A percentile compares a stretch with the other conserved stretches of the same genome.
These are phyloP conservation scores for Yamadazyma jaroonii DNA, from an alignment of 1,139 yeast species.

Conservation along the genomic window DNA sequence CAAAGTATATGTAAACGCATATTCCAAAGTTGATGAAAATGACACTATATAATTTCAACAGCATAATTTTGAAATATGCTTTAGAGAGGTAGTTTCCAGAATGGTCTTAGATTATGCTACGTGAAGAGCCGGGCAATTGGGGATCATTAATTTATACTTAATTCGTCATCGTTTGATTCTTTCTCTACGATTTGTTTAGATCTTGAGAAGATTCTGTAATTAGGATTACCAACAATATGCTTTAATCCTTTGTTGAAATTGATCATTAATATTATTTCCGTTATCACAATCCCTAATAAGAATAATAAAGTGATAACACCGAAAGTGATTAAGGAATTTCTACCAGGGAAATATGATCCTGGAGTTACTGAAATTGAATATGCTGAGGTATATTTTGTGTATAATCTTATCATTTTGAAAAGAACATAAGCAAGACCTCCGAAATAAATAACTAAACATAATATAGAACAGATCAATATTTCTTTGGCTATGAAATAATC, in stretches of 20 bases:
- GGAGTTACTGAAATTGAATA: conserved; percentile 18
- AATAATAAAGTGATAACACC: conserved; percentile 46
- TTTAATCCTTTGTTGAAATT: conserved; percentile 44
- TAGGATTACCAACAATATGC: not conserved
- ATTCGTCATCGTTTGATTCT: not conserved
- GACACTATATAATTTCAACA: not conserved
- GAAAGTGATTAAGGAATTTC: conserved; percentile 47
- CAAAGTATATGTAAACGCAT: too few relatives aligned
- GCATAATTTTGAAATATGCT: not conserved
- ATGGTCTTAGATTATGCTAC: too few relatives aligned
- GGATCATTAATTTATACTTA: conserved; percentile 3
- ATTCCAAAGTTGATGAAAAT: too few relatives aligned
- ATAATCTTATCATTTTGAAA: conserved; percentile 49
- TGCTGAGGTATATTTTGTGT: conserved; percentile 39
- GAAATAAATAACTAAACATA: conserved; percentile 31
- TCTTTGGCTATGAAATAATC: conserved; percentile 43
- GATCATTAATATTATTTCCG: conserved; percentile 32
- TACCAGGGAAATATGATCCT: conserved; percentile 45
- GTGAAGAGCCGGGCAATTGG: too few relatives aligned
- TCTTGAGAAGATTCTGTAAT: not conserved
- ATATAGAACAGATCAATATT: conserved; percentile 23
- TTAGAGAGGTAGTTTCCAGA: not conserved
- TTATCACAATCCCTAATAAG: conserved; percentile 33
- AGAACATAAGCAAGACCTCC: conserved; percentile 50
- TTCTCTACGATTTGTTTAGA: not conserved